Evolutionary conservation across 2,329 filamentous ascomycete species (phyloP).

Genomic region (Exophiala phaeomuriformis): DNA sequence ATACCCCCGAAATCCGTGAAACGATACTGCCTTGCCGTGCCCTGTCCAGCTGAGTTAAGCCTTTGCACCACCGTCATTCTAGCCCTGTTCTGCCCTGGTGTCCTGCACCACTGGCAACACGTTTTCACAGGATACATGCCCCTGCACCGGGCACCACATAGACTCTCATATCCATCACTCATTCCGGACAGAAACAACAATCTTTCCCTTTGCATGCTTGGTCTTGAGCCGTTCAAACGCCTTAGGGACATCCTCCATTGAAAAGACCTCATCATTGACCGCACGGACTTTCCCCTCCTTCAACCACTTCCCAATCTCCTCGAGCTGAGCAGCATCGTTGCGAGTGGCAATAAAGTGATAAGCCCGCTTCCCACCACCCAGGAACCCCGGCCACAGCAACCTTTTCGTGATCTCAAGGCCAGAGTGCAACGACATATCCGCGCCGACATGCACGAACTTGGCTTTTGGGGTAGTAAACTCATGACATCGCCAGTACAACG

Average conservation of each 20-base stretch:
- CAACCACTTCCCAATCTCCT: constrained; percentile 49
- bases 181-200: constrained; percentile 42
- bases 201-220: constrained; percentile 52
- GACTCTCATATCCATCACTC: neutral
- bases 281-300: constrained; percentile 51
- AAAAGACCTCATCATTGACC: constrained; percentile 48
- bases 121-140: no score
- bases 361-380: constrained; percentile 45
- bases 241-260: constrained; percentile 50
- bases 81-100: no score
- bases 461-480: constrained; percentile 45
- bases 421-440: constrained; percentile 5
- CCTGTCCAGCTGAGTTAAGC: no score
- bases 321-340: constrained; percentile 41
- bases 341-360: constrained; percentile 33
- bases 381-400: constrained; percentile 39
- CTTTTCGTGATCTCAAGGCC: constrained; percentile 30
- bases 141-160: neutral
- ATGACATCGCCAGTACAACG: constrained; percentile 49
- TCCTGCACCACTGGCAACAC: no score
- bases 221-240: constrained; percentile 54
- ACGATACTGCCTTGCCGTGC: no score
- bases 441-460: constrained; percentile 49
- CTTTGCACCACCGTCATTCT: no score
- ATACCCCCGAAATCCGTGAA: no score